These are phyloP conservation scores for Luffa acutangula DNA, from an alignment of 306 rosid species.

Conservation along the genomic window DNA sequence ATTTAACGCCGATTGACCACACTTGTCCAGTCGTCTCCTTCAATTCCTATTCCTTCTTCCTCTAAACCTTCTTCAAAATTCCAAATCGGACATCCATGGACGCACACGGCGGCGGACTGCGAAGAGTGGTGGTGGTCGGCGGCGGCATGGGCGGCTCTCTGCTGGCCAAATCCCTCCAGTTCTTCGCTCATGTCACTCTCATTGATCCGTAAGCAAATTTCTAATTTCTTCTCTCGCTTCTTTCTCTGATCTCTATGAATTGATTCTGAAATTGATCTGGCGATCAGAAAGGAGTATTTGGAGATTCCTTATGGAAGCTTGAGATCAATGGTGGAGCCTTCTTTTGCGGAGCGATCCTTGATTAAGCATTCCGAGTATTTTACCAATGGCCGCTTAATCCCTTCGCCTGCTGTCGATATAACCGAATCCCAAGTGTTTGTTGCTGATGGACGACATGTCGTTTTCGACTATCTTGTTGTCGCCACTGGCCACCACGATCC, in stretches of 20 bases:
- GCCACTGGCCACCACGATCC: constrained; percentile 59
- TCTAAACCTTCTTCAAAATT: neutral
- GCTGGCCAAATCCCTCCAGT: constrained; percentile 55
- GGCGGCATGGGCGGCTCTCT: constrained; percentile 74
- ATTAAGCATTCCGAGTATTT: constrained; percentile 61
- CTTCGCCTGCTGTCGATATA: constrained; percentile 35
- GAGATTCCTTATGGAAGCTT: constrained; percentile 74
- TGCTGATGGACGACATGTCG: constrained; percentile 36
- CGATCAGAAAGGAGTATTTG: constrained; percentile 67
- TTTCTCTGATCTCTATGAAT: neutral
- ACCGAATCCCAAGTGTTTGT: constrained; percentile 49
- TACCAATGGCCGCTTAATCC: constrained; percentile 31
- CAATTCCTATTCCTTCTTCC: neutral
- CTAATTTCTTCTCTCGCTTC: neutral
- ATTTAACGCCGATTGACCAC: neutral
- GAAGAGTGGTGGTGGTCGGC: constrained; percentile 53
- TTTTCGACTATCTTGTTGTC: constrained; percentile 51
- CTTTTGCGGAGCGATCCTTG: constrained; percentile 46
- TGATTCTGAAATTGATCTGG: neutral
- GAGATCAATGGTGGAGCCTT: constrained; percentile 79
- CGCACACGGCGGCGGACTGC: neutral
- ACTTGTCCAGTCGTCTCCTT: neutral
- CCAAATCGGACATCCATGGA: neutral
- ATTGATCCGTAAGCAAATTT: constrained; percentile 40
- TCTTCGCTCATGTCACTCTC: constrained; percentile 43